These are phyloP conservation scores for Nadsonia commutata DNA, from an alignment of 1,139 yeast genomes.

Conservation along the genomic window DNA sequence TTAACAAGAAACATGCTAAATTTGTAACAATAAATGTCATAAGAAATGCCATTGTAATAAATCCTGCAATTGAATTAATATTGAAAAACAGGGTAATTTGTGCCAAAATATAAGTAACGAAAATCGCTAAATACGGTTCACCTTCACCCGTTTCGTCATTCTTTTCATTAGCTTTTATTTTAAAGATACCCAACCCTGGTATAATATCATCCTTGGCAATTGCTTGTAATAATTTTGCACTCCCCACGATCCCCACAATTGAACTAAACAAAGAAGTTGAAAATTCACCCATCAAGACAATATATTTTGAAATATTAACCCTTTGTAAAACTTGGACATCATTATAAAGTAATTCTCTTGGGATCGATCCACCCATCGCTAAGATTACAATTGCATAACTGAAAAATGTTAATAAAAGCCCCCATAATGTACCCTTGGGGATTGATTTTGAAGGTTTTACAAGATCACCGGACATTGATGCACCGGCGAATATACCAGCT, in stretches of 20 bases:
- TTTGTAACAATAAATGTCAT: conserved; percentile 93
- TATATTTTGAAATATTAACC: conserved; percentile 50
- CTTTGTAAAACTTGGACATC: conserved; percentile 81
- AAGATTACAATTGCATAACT: conserved; percentile 64
- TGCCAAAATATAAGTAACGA: conserved; percentile 67
- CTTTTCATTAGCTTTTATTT: background rate
- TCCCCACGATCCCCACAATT: conserved; percentile 89
- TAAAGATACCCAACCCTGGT: conserved; percentile 54
- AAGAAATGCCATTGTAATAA: conserved; percentile 90
- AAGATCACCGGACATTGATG: conserved; percentile 95
- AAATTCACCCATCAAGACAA: conserved; percentile 75
- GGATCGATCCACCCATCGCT: conserved; percentile 65
- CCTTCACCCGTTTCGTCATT: conserved; percentile 10
- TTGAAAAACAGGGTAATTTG: conserved; percentile 78
- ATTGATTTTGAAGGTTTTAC: conserved; percentile 73
- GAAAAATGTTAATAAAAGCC: conserved; percentile 57
- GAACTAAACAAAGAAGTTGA: conserved; percentile 85
- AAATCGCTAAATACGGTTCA: conserved; percentile 46
- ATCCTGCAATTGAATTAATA: conserved; percentile 84
- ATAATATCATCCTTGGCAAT: conserved; percentile 75
- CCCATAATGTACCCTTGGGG: conserved; percentile 80
- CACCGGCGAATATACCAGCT: conserved; percentile 98
- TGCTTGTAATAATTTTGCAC: conserved; percentile 80
- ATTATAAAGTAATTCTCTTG: conserved; percentile 56
- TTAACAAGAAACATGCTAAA: conserved; percentile 76